Conservation (phyloP, 257 asterid genomes). For the Anisodus tanguticus region DNA sequence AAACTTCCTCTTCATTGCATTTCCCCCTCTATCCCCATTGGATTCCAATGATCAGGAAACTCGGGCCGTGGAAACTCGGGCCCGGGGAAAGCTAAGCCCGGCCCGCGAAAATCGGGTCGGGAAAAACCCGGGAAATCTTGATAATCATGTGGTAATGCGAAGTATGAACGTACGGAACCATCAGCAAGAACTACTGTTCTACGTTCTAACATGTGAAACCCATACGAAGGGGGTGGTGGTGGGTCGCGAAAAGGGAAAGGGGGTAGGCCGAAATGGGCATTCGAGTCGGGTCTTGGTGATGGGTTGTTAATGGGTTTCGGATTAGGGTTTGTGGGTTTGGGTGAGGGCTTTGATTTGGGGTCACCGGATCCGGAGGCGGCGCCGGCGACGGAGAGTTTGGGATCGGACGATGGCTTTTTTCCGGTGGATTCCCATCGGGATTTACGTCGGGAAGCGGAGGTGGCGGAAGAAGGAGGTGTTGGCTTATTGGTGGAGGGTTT, state of each 20-base stretch:
- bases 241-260: constrained; percentile 69
- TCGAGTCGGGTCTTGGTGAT: constrained; percentile 39
- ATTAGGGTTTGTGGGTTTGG: constrained; percentile 43
- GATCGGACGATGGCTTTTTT: constrained; percentile 19
- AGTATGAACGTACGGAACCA: constrained; percentile 85
- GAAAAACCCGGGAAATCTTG: constrained; percentile 59
- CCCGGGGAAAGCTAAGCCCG: constrained; percentile 28
- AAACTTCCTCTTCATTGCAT: constrained; percentile 68
- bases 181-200: constrained; percentile 72
- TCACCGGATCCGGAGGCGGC: constrained; percentile 32
- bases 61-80: too few relatives aligned
- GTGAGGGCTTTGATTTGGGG: constrained; percentile 52
- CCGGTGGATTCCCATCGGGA: constrained; percentile 55
- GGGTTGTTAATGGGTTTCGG: constrained; percentile 41
- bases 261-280: constrained; percentile 36
- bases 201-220: constrained; percentile 93
- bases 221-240: constrained; percentile 89
- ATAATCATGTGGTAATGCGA: constrained; percentile 81
- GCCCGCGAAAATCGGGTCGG: constrained; percentile 51
- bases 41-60: constrained; percentile 46
- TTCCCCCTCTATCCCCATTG: constrained; percentile 34
- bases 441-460: constrained; percentile 47
- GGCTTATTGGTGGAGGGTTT: constrained; percentile 38
- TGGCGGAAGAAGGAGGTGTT: constrained; percentile 39
- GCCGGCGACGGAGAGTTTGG: constrained; percentile 35